Base-by-base conservation (phyloP, 805 yeast species). In the Candida insectalens region DNA sequence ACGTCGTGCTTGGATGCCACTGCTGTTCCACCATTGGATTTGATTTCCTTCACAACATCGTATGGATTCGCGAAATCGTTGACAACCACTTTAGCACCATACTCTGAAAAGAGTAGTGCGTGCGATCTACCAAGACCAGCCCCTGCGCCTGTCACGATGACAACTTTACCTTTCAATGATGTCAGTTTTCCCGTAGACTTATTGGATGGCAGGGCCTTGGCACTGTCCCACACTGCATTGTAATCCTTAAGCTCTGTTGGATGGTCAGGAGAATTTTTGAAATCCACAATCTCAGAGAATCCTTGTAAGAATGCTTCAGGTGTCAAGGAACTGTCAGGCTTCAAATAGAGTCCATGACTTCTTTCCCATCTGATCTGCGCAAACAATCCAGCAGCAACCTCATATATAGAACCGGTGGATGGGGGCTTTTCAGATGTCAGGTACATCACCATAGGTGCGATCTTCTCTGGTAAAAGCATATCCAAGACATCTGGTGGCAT, bases 341-440 rank as follows among this genome's bases (percentile, higher is more conserved):
- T 83, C 64, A 89, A 81, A 42, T 78, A 65, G 38, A 74, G 83
- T 45, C 97, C 98, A 13, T 82, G 73, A 19, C 89, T 76, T 55
- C 97, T 75, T 61, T 89, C 89, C 96, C 96, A 89, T 52, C 96
- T 74, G 40, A 89, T 79, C 60, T 85, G 94, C 27, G 87, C 84
- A 57, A 71, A 84, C 55, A 79, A 82, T 1, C 97, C 97, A 28
- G 95, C 97, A 20, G 96, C 98, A 43, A 83, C 79, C 63, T 89
- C 96, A 59, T 72, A 89, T 35, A 81, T 79, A 28, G 87, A 75
- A 42, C 89, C 85, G 29, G 78, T 71, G 16, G 81, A 72, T 30
- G 66, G 61, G 19, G 71, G 60, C 32, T 67, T 55, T 31, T 79
- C 83, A 51, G 83, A 89, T 3, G 85, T 64, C 43, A 89, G 67